Base-by-base conservation (phyloP, 805 yeast species). In the Barnettozyma pratensis region DNA sequence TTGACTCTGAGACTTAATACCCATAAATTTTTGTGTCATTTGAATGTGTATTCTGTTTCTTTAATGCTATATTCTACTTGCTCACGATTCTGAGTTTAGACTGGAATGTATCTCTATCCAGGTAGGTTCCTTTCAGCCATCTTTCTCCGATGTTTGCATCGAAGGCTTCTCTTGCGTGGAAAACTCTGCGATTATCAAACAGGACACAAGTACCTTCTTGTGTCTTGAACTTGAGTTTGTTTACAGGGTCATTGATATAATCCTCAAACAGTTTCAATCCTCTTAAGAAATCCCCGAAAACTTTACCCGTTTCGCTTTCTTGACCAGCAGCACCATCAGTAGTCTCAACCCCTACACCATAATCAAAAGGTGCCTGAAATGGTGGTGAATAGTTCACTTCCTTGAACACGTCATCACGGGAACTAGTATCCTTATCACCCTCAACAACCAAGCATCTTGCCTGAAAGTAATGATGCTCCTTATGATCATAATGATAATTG, bases 321-420 rank as follows among this genome's bases (percentile, higher is more conserved):
- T 72, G 69, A 19, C 19, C 19, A 19, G 19, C 3, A 19, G 19
- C 19, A 19, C 52, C 40, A 3, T 46, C 46, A 32, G 68, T 65
- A 11, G 65, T 66, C 14, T 73, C 70, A n/a, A 78, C 2, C 19
- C 19, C 19, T 19, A 19, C 73, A 19, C 81, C 81, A 47, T 66
- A 67, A 53, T 84, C 88, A 49, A 81, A 78, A 1, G 92, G 92
- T 0, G 87, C 92, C 60, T 86, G 95, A 68, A 84, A 85, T 9
- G 91, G 92, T 3, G 95, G 94, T 0, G 92, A 81, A 63, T 85
- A 86, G 60, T 83, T 84, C 19, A 85, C 77, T 46, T 76, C 81
- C 55, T 75, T 75, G 53, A 84, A 76, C 36, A 58, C 60, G 19
- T 19, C 19, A 19, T 19, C 19, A 19, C 19, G 19, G 19, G 19